phyloP scores from a whole-genome alignment of 2,329 filamentous ascomycete species.

The Cercospora sojina region DNA sequence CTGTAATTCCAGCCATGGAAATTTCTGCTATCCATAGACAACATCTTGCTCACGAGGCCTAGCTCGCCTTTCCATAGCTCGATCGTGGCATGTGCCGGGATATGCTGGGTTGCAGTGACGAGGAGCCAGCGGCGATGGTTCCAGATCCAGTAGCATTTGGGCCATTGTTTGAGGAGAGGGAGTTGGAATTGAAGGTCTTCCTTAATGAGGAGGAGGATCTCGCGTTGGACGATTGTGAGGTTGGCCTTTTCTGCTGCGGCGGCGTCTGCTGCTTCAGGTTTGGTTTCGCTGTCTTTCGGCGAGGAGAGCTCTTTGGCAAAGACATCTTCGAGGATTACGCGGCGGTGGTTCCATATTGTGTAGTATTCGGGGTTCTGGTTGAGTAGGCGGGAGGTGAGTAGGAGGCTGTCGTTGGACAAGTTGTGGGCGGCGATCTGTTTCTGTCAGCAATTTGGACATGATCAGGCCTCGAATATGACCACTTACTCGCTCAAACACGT shows the following conservation, averaged over 20 bases:
- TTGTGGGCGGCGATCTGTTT: constrained; percentile 47
- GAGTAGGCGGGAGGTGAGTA: constrained; percentile 70
- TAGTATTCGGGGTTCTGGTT: constrained; percentile 84
- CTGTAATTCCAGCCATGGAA: constrained; percentile 97
- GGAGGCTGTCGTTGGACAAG: constrained; percentile 59
- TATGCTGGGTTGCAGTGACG: constrained; percentile 63
- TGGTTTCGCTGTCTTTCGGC: constrained; percentile 22
- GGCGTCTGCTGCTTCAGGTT: constrained; percentile 27
- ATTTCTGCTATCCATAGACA: constrained; percentile 80
- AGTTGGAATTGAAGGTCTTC: constrained; percentile 80
- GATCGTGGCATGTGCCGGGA: constrained; percentile 58
- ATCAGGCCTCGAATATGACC: neutral
- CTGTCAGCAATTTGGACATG: neutral
- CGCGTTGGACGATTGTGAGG: constrained; percentile 37
- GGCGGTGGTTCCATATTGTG: constrained; percentile 86
- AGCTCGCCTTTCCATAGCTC: constrained; percentile 83
- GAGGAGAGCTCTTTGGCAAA: constrained; percentile 51
- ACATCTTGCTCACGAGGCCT: constrained; percentile 80
- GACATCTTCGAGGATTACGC: constrained; percentile 65
- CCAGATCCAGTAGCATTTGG: constrained; percentile 99
- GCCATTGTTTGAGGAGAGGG: constrained; percentile 77
- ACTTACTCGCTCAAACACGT: constrained; percentile 64
- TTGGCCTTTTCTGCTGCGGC: constrained; percentile 30
- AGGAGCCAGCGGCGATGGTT: constrained; percentile 89
- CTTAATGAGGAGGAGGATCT: constrained; percentile 58